These are phyloP conservation scores for thale cress (Arabidopsis thaliana) DNA, from an alignment of 345 rosid genomes.

Conservation along the genomic window DNA sequence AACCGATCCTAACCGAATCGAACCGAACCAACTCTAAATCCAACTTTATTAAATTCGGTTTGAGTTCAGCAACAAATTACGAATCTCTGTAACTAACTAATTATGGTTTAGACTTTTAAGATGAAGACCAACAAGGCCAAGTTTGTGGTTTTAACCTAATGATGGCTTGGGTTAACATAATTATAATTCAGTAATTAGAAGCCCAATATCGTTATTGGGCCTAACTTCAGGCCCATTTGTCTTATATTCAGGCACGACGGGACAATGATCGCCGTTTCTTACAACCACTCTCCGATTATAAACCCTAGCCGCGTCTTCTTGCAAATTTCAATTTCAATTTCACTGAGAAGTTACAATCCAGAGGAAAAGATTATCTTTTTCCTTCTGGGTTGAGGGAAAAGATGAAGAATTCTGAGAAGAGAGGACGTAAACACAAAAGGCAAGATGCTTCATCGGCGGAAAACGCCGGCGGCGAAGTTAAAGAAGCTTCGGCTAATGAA, in stretches of 20 bases:
- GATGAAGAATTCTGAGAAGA: constrained; percentile 40
- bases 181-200: background rate
- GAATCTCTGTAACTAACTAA: too few species aligned
- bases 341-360: background rate
- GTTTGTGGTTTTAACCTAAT: background rate
- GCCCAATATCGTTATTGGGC: constrained; percentile 6
- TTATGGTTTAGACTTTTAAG: background rate
- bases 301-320: constrained; percentile 43
- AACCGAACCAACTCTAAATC: background rate
- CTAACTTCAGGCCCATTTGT: background rate
- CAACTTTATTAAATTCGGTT: too few species aligned
- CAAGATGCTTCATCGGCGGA: constrained; percentile 39
- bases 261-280: constrained; percentile 35
- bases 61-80: too few species aligned
- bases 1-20: too few species aligned
- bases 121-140: background rate
- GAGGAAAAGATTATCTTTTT: background rate
- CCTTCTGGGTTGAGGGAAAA: constrained; percentile 4
- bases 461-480: constrained; percentile 31
- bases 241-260: constrained; percentile 16
- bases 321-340: constrained; percentile 2
- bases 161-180: too few species aligned
- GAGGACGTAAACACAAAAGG: constrained; percentile 40
- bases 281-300: constrained; percentile 26
- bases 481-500: constrained; percentile 41